Evolutionary conservation across 306 rosid genomes (phyloP).

Genomic region (Astragalus glycyphyllos): DNA sequence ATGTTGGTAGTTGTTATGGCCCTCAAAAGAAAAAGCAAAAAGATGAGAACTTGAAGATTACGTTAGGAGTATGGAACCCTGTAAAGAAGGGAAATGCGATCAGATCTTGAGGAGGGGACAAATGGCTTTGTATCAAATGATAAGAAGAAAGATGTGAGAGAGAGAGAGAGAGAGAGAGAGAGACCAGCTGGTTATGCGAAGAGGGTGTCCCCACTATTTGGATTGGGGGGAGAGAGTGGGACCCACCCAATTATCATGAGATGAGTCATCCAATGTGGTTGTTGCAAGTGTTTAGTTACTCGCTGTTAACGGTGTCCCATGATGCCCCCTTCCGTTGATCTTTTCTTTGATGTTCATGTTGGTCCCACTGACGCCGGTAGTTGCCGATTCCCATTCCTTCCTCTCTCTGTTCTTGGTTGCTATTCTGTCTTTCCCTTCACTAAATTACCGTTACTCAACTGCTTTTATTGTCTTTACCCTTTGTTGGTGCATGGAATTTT

Average conservation of each 20-base stretch:
- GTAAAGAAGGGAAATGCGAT: constrained; percentile 42
- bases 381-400: constrained; percentile 27
- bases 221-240: constrained; percentile 41
- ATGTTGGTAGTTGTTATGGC: constrained; percentile 32
- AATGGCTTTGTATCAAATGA: constrained; percentile 36
- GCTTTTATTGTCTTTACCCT: neutral
- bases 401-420: neutral
- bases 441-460: neutral
- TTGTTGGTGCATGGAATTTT: neutral
- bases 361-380: constrained; percentile 20
- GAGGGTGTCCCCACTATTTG: constrained; percentile 54
- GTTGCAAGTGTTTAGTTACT: constrained; percentile 1
- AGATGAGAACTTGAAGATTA: constrained; percentile 42
- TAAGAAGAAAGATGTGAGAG: constrained; percentile 27
- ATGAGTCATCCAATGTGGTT: constrained; percentile 19
- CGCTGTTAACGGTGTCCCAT: constrained; percentile 10
- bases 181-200: constrained; percentile 68
- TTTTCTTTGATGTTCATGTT: constrained; percentile 32
- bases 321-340: constrained; percentile 1
- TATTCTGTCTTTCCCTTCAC: neutral
- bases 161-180: constrained; percentile 8
- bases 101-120: constrained; percentile 66
- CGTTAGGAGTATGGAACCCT: constrained; percentile 37
- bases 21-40: constrained; percentile 45
- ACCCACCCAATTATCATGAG: constrained; percentile 44